Conservation (phyloP, 2,329 filamentous ascomycete genomes). For the Venturia asperata region DNA sequence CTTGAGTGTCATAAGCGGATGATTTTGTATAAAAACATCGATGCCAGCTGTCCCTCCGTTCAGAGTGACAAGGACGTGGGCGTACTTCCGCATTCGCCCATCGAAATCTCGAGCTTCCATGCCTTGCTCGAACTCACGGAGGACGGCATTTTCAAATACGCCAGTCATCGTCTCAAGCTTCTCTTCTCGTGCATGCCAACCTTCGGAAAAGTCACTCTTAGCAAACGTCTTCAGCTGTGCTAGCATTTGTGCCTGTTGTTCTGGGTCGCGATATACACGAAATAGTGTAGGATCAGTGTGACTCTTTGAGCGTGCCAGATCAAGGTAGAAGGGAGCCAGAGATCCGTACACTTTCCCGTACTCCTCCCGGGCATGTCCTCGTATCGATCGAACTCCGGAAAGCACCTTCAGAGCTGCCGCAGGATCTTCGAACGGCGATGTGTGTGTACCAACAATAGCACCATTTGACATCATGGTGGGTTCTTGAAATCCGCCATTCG, state of each 20-base stretch:
- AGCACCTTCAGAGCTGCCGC: constrained; percentile 62
- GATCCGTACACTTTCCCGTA: constrained; percentile 88
- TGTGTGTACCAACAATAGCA: constrained; percentile 26
- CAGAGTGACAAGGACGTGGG: constrained; percentile 72
- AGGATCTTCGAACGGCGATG: constrained; percentile 46
- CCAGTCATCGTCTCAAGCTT: constrained; percentile 66
- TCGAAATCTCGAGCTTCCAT: constrained; percentile 85
- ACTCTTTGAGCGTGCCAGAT: constrained; percentile 63
- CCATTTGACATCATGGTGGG: constrained; percentile 47
- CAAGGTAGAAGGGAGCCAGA: constrained; percentile 79
- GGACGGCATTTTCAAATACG: constrained; percentile 83
- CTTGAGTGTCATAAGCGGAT: constrained; percentile 65
- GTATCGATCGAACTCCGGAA: constrained; percentile 64
- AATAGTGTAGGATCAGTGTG: constrained; percentile 81
- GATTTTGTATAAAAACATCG: constrained; percentile 82
- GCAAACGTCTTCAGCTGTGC: constrained; percentile 72
- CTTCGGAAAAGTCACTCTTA: constrained; percentile 70
- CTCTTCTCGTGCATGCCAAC: constrained; percentile 63
- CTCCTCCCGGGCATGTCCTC: constrained; percentile 79
- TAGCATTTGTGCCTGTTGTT: constrained; percentile 85
- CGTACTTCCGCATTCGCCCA: constrained; percentile 81
- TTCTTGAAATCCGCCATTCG: constrained; percentile 72
- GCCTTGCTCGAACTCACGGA: constrained; percentile 87
- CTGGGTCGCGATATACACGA: constrained; percentile 76
- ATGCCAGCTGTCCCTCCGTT: constrained; percentile 74